Evolutionary conservation across 2,329 filamentous ascomycete genomes (phyloP).

Genomic region (Trichoderma oligosporum): DNA sequence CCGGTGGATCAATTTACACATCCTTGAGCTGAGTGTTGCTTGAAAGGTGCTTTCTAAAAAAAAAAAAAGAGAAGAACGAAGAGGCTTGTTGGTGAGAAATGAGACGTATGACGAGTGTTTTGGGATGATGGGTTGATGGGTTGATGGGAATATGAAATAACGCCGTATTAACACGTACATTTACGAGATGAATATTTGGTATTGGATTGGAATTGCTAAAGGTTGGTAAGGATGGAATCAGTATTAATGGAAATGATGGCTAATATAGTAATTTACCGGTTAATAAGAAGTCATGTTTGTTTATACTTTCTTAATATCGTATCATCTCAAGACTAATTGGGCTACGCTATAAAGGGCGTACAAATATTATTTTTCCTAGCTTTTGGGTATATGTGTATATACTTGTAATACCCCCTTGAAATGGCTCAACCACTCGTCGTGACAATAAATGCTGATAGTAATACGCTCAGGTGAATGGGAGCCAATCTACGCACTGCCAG

Average conservation of each 20-base stretch:
- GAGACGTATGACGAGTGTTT: background rate
- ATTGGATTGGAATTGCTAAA: constrained; percentile 3
- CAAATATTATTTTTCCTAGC: background rate
- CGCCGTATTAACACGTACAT: constrained; percentile 12
- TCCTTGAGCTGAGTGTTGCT: background rate
- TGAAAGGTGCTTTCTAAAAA: background rate
- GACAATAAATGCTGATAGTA: background rate
- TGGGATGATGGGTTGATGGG: too few species aligned
- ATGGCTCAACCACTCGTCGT: background rate
- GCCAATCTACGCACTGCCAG: background rate
- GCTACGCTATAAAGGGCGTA: too few species aligned
- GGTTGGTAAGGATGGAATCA: background rate
- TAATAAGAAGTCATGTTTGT: constrained; percentile 1
- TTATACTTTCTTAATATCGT: background rate
- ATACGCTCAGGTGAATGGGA: background rate
- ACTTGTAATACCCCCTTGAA: background rate
- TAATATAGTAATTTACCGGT: constrained; percentile 13
- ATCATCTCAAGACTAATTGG: too few species aligned
- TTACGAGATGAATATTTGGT: constrained; percentile 13
- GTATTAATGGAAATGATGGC: constrained; percentile 14
- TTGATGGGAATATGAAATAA: constrained; percentile 9
- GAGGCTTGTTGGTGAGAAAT: background rate
- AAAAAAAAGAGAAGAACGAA: background rate
- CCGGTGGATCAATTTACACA: constrained; percentile 4
- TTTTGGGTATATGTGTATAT: background rate